Evolutionary conservation across 192 early-diverging fungal species (phyloP), one percentile per base, ranked within the genome.

Genomic region (Coemansia sp.): DNA sequence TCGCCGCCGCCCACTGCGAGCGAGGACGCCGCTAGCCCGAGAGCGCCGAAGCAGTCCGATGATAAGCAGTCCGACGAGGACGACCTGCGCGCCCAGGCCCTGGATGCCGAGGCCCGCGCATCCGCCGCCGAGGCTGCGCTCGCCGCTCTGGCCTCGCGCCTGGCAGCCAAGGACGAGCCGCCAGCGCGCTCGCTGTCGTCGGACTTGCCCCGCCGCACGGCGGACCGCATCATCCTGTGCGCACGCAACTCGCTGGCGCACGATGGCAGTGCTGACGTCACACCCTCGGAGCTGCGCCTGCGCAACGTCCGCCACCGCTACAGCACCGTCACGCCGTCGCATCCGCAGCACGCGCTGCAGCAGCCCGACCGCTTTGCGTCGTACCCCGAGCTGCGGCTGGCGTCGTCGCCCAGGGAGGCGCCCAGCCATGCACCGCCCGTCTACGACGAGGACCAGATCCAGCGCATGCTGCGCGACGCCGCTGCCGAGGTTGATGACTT

Each of bases 311-410:
- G 58, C 22, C 62, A 80, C 56, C 77, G 77, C 56, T 57, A 80
- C 62, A 74, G 72, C 49, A 62, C 65, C 1, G 60, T 57, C 5
- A 45, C 59, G 9, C 72, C 72, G 5, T 27, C 58, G 37, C 53
- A 60, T 17, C 7, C 58, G 25, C 42, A 15, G 35, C 47, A 42
- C 15, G 14, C 17, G 20, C 37, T 58, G 6, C 31, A 64, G 4
- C 9, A 46, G 9, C 54, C 60, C 20, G 76, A 79, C 71, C 73
- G 73, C 59, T 67, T 66, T 38, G 68, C 77, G n/a, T 76, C 77
- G 53, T 80, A 74, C 22, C 77, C 77, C 12, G 77, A 80, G 61
- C 68, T 80, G 61, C 71, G 72, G 1, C 59, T 79, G 12, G 67
- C 67, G 6, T 60, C 73, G 25, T 70, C 73, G 35, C 20, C 49